These are phyloP conservation scores for Ceratobasidium sp. DNA, from an alignment of 1,284 basidiomycete genomes.

Conservation along the genomic window DNA sequence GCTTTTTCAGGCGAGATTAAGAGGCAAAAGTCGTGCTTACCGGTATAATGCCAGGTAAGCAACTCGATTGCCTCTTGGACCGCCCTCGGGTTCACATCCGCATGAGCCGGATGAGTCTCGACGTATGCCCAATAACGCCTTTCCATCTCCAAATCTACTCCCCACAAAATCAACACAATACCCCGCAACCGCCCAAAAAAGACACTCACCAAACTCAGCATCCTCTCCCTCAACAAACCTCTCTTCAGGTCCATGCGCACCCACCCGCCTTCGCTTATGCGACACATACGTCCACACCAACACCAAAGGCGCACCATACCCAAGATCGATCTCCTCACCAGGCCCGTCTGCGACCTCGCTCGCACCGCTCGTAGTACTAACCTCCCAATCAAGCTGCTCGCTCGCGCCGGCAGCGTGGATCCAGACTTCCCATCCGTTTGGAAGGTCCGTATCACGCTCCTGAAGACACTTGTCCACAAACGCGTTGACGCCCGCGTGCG, in stretches of 20 bases:
- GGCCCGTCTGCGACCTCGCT: slow-evolving; percentile 9
- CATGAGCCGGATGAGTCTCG: slow-evolving; percentile 48
- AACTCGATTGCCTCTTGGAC: slow-evolving; percentile 47
- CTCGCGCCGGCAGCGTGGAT: slow-evolving; percentile 26
- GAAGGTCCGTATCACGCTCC: slow-evolving; percentile 33
- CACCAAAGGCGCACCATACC: slow-evolving; percentile 31
- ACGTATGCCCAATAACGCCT: slow-evolving; percentile 48
- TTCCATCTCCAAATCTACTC: slow-evolving; percentile 42
- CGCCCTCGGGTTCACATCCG: slow-evolving; percentile 43
- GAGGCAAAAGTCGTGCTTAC: slow-evolving; percentile 27
- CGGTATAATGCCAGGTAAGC: slow-evolving; percentile 48
- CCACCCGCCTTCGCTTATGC: slow-evolving; percentile 39
- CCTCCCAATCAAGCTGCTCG: slow-evolving; percentile 36
- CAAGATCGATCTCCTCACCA: slow-evolving; percentile 32
- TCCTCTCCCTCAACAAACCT: slow-evolving; percentile 35
- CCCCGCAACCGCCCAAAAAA: too few relatives aligned
- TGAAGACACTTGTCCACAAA: slow-evolving; percentile 42
- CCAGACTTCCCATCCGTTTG: slow-evolving; percentile 40
- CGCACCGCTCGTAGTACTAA: slow-evolving; percentile 9
- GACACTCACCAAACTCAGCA: slow-evolving; percentile 34
- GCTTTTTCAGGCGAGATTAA: not conserved
- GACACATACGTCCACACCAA: slow-evolving; percentile 37
- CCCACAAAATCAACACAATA: too few relatives aligned
- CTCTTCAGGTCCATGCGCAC: slow-evolving; percentile 31
- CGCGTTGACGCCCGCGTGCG: slow-evolving; percentile 35